Evolutionary conservation across 257 asterid species (phyloP), one percentile per base, ranked within the genome.

Genomic region (Solanum sejunctum): DNA sequence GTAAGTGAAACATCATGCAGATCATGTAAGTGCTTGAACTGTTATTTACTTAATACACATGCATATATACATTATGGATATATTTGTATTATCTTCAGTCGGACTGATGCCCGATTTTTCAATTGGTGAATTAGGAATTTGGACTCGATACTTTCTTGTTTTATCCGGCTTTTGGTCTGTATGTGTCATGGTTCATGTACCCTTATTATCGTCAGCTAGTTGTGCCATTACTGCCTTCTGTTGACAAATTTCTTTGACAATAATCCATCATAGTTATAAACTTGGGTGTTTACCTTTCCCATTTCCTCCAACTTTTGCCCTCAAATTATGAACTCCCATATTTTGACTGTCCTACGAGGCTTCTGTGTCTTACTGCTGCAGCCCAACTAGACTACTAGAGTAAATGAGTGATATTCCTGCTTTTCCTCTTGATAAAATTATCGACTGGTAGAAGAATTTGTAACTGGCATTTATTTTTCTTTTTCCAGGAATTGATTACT

Each of bases 401-500:
- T 51, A 52, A 52, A 26, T 16, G 49, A 52, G 45, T 10, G 47
- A 51, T 77, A 52, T 78, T 78, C 64, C 43, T 26, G 49, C 17
- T 52, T 78, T 66, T 78, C 63, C 45, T 15, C 17, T 26, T 26
- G 8, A 77, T 36, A 11, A 78, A 78, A 58, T 52, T 78, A 52
- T 51, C 3, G 83, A 52, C 64, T 26, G 83, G 23, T 52, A 49
- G 49, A 78, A 51, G 43, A 16, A 78, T 78, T 78, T 3, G 7
- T 78, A 9, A 6, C 63, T 55, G 43, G 16, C 64, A 52, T 52
- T 78, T 58, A 20, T 69, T 81, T 56, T 81, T 56, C 67, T 78
- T 58, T 47, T 87, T 89, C 90, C 84, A 97, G 99, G 99, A 86
- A 57, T 90, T 20, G 99, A 97, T 86, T 97, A 97, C 94, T 89